Base-by-base conservation (phyloP, 148 eudicot genomes). In the Cornus suecica region DNA sequence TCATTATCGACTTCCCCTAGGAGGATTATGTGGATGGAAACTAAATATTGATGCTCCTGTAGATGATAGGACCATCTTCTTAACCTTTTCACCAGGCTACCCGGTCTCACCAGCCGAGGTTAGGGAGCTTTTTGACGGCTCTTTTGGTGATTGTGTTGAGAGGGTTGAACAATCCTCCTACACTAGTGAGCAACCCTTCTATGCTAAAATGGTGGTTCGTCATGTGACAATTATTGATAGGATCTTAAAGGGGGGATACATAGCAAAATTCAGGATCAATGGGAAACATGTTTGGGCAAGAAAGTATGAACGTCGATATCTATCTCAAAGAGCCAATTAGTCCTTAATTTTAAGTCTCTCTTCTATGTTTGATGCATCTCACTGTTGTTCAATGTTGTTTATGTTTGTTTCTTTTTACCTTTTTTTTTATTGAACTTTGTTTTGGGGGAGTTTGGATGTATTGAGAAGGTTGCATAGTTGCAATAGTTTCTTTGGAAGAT, bases 281-380 rank as follows among this genome's bases (percentile, higher is more conserved):
- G 85, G 80, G 9, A 86, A 81, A 41, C 80, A 79, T 79, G 75
- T 86, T 6, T 86, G 89, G 89, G 89, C 81, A 0, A 74, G 83
- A 15, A 86, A 86, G 69, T 86, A 45, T 48, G 78, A 58, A 4
- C 74, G 63, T 11, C 67, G 77, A 27, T 56, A 74, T 60, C 23
- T 2, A 20, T 8, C 24, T 18, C 25, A 58, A 58, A 58, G 62
- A 58, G 62, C 10, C 54, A 48, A 48, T 14, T 48, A 48, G 24
- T 58, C n/a, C 23, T 18, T 8, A 52, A 52, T 52, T 52, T 37
- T 52, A 14, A 52, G 58, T 20, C 22, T 52, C 16, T 52, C 22
- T 14, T 22, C 14, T 52, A 14, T 52, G 58, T 4, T 52, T 14
- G 22, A 52, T 52, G 18, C 8, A 52, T 14, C 58, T 52, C 58